These are phyloP conservation scores for Gossypium herbaceum DNA, from an alignment of 345 rosid genomes.

Conservation along the genomic window DNA sequence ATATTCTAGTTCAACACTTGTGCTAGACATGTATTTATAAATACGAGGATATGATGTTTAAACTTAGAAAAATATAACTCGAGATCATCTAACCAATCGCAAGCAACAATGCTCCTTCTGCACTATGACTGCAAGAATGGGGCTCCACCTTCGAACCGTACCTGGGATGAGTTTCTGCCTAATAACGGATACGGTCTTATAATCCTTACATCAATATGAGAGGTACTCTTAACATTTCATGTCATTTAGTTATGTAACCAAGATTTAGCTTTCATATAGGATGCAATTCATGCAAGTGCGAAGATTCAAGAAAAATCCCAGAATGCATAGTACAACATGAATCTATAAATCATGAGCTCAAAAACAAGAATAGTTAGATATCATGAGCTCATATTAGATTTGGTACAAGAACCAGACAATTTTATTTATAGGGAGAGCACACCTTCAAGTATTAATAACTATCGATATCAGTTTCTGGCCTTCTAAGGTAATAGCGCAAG, in stretches of 20 bases:
- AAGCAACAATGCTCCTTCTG: too few species aligned
- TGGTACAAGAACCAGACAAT: conserved; percentile 14
- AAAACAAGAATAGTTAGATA: neutral
- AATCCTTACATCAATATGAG: too few species aligned
- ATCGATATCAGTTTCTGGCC: conserved; percentile 88
- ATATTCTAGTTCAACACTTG: too few species aligned
- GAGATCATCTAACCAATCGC: neutral
- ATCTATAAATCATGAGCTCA: neutral
- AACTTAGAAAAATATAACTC: neutral
- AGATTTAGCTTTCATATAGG: neutral
- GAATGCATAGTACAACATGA: neutral
- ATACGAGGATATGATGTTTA: too few species aligned
- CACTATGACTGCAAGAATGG: too few species aligned
- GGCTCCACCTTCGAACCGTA: too few species aligned
- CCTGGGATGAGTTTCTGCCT: too few species aligned
- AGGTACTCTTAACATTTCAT: neutral
- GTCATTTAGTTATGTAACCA: neutral
- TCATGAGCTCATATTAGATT: conserved; percentile 9
- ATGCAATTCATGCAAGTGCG: neutral
- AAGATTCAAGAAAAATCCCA: conserved; percentile 3
- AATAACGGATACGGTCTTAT: too few species aligned
- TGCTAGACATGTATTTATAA: too few species aligned
- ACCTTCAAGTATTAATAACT: conserved; percentile 46
- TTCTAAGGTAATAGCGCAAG: conserved; percentile 81
- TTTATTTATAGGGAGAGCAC: conserved; percentile 20